Base-by-base conservation (phyloP, 768 basidiomycete genomes). In the Phylloporus sp. region DNA sequence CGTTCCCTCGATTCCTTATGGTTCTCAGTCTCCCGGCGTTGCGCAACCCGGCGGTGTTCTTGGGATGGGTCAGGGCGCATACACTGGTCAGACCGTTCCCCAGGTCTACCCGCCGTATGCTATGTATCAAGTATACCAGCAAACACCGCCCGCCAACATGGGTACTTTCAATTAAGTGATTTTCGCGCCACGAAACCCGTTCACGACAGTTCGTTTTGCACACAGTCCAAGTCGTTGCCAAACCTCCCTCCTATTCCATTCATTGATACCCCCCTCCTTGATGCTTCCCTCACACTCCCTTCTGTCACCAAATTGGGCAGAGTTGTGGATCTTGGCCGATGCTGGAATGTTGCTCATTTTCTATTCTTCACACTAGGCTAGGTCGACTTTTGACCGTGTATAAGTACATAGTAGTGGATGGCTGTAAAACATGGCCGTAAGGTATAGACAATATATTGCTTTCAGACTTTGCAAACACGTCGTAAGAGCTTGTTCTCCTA, bases 71-170 rank as follows among this genome's bases (percentile, higher is more conserved):
- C 84, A 84, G 55, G 70, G 77, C n/a, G 62, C 82, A 33, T 89
- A 85, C 64, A 75, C 72, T 51, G 76, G 71, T 28, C 76, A 81
- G 52, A 76, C 80, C 49, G 69, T 80, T 37, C 75, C 83, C 76
- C 82, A 48, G 73, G 66, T 84, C 52, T 89, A 89, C 63, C 81
- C 86, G 67, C 76, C 81, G 48, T 90, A 89, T 72, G 48, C 62
- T 29, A 82, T 89, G 85, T 88, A 88, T 62, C 83, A 84, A 68
- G 73, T 85, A 63, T 90, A 90, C 68, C 85, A 85, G 65, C 83
- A 86, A 68, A 82, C 78, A 55, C 79, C 82, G 18, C 78, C 79
- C 54, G 84, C 85, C 67, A 68, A 68, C 48, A 85, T 89, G 81
- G 86, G 87, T 59, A 62, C 83, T 42, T 90, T 82, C 77, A 82